phyloP scores from a whole-genome alignment of 768 basidiomycete species.

The Psilocybe cubensis region DNA sequence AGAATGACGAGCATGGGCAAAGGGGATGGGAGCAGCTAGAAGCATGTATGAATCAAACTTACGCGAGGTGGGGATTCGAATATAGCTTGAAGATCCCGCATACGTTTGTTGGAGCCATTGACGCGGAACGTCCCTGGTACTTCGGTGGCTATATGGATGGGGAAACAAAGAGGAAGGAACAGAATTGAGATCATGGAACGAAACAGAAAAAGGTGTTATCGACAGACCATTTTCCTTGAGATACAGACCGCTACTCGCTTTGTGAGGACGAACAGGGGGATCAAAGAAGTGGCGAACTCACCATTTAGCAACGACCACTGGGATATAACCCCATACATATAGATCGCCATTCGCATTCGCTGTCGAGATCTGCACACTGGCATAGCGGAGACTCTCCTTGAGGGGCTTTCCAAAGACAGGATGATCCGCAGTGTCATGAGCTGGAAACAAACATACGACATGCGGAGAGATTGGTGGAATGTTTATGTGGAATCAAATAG shows the following conservation, averaged over 20 bases:
- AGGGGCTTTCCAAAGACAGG: conserved; percentile 87
- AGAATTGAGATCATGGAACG: neutral
- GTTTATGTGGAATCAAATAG: neutral
- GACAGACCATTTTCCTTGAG: conserved; percentile 88
- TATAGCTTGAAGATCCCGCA: conserved; percentile 90
- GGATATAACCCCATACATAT: conserved; percentile 93
- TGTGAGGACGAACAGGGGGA: conserved; percentile 8
- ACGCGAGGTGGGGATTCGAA: conserved; percentile 93
- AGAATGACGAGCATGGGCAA: neutral
- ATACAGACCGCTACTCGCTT: conserved; percentile 72
- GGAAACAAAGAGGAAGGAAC: conserved; percentile 3
- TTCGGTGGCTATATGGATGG: conserved; percentile 68
- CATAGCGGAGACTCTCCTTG: conserved; percentile 81
- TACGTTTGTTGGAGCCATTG: conserved; percentile 92
- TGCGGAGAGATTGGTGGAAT: neutral
- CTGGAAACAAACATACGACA: conserved; percentile 27
- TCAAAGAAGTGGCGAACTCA: conserved; percentile 34
- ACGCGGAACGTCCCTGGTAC: conserved; percentile 94
- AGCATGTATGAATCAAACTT: conserved; percentile 21
- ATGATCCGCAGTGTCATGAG: conserved; percentile 40
- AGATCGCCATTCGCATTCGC: conserved; percentile 81
- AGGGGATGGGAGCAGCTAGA: neutral
- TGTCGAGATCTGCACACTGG: conserved; percentile 93
- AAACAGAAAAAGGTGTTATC: neutral
- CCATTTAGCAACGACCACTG: conserved; percentile 98